A percentile compares a stretch with the other conserved stretches of the same genome.
Evolutionary conservation across 2,329 filamentous ascomycete genomes (phyloP).

Genomic region (Aspergillus brasiliensis): DNA sequence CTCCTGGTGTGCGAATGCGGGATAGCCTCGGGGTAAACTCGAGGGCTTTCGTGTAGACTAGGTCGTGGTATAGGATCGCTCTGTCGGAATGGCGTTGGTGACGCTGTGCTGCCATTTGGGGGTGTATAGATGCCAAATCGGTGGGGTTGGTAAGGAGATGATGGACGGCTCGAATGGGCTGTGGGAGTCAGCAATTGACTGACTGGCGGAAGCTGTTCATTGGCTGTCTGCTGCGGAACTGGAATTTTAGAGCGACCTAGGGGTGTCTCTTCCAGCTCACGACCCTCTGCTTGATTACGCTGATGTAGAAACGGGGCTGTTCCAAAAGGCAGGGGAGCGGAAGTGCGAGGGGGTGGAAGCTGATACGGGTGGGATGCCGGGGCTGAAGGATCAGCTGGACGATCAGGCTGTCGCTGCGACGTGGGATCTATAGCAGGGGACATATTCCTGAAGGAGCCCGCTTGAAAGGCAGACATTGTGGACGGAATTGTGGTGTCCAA

Average conservation of each 20-base stretch:
- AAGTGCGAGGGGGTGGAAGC: slow-evolving; percentile 43
- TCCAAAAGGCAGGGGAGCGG: slow-evolving; percentile 37
- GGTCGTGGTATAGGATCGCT: slow-evolving; percentile 24
- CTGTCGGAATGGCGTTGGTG: slow-evolving; percentile 22
- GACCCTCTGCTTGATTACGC: slow-evolving; percentile 26
- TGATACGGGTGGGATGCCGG: slow-evolving; percentile 39
- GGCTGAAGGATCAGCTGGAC: slow-evolving; percentile 35
- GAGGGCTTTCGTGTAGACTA: slow-evolving; percentile 20
- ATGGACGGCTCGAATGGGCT: slow-evolving; percentile 28
- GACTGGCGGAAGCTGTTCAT: slow-evolving; percentile 42
- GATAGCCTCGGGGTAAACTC: slow-evolving; percentile 21
- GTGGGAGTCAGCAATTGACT: slow-evolving; percentile 42
- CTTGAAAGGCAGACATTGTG: slow-evolving; percentile 41
- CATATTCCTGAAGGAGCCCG: slow-evolving; percentile 45
- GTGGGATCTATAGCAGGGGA: slow-evolving; percentile 34
- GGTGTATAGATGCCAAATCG: slow-evolving; percentile 22
- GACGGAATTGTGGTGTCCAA: not conserved
- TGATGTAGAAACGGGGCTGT: slow-evolving; percentile 35
- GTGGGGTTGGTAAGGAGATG: slow-evolving; percentile 31
- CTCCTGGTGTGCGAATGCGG: slow-evolving; percentile 21
- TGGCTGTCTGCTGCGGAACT: slow-evolving; percentile 18
- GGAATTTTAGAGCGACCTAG: slow-evolving; percentile 16
- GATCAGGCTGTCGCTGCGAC: slow-evolving; percentile 29
- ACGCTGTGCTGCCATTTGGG: slow-evolving; percentile 21
- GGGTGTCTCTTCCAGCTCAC: slow-evolving; percentile 21